Evolutionary conservation across 495 filamentous ascomycete species (phyloP).

Genomic region (Letharia lupina): DNA sequence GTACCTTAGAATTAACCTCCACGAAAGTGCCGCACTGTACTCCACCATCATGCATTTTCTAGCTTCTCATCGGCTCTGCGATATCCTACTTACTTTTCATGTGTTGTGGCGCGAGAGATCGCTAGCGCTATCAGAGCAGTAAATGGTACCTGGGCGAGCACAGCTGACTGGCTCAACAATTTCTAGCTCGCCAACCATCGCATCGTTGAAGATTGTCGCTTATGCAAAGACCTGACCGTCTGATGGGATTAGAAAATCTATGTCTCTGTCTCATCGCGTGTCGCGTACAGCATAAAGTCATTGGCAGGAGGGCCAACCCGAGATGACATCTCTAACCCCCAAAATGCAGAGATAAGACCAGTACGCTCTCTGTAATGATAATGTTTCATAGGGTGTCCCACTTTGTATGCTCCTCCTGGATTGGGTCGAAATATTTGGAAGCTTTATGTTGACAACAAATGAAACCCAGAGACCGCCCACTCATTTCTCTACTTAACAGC

Average conservation of each 20-base stretch:
- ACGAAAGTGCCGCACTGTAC: background rate
- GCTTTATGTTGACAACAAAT: background rate
- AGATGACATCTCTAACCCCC: background rate
- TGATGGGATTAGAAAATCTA: background rate
- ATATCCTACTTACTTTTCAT: background rate
- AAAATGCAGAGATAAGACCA: background rate
- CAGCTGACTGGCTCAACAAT: conserved; percentile 4
- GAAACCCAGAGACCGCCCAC: background rate
- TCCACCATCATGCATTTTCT: background rate
- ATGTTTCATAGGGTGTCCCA: background rate
- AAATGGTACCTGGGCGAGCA: background rate
- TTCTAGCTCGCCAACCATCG: conserved; percentile 3
- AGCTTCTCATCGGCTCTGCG: background rate
- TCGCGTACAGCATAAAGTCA: conserved; percentile 6
- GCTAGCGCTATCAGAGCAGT: conserved; percentile 1
- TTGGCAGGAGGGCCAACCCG: background rate
- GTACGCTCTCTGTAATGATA: background rate
- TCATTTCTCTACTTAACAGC: background rate
- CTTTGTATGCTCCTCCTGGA: background rate
- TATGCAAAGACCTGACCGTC: background rate
- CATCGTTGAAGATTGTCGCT: background rate
- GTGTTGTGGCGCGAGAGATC: conserved; percentile 10
- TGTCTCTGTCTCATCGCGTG: conserved; percentile 8
- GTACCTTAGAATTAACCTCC: background rate
- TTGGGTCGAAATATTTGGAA: background rate